A percentile compares a stretch with the other conserved stretches of the same genome.
Evolutionary conservation across 176 grass and related monocot genomes (phyloP).

Genomic region (Triticum monococcum): DNA sequence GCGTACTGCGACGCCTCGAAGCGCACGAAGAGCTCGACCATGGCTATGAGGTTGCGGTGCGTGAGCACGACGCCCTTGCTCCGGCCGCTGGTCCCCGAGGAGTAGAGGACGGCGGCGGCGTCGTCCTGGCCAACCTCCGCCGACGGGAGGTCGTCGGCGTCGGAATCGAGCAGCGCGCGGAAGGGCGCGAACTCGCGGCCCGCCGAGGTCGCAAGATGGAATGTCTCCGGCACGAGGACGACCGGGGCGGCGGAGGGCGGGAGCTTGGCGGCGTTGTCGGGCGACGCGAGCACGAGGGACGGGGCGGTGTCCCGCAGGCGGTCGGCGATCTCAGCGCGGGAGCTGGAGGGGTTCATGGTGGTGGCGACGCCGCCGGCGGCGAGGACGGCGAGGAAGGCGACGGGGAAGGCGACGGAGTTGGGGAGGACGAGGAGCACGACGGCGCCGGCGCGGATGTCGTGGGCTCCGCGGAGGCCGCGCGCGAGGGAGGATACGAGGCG

Average conservation of each 20-base stretch:
- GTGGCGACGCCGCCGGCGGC: conserved; percentile 48
- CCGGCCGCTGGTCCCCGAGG: conserved; percentile 72
- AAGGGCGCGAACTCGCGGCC: conserved; percentile 28
- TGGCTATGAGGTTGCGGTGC: conserved; percentile 79
- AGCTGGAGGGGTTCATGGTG: conserved; percentile 59
- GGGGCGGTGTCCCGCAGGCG: conserved; percentile 24
- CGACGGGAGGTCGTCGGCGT: neutral
- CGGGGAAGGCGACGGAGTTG: conserved; percentile 63
- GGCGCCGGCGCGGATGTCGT: conserved; percentile 27
- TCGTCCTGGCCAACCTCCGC: conserved; percentile 50
- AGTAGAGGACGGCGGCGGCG: conserved; percentile 75
- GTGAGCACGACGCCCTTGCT: conserved; percentile 78
- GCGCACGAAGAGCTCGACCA: conserved; percentile 65
- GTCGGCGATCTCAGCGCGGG: conserved; percentile 53
- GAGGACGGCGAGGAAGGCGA: conserved; percentile 63
- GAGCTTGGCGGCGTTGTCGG: conserved; percentile 34
- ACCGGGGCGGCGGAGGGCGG: conserved; percentile 21
- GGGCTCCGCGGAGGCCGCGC: conserved; percentile 34
- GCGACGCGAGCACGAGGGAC: conserved; percentile 45
- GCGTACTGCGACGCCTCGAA: conserved; percentile 71
- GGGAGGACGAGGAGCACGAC: conserved; percentile 64
- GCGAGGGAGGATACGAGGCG: conserved; percentile 56
- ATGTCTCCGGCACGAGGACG: conserved; percentile 54
- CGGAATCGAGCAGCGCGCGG: conserved; percentile 29
- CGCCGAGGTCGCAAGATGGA: neutral